Conservation (phyloP, 129 eudicot genomes). For the Helianthus annuus region HanXRQr2.0-SUNRISE NC_035440.2:44387711-44388210, state of each 20-base stretch:
- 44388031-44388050: neutral
- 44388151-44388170: too few species aligned
- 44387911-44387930: constrained; percentile 1
- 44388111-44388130: too few species aligned
- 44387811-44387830: constrained; percentile 11
- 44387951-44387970: constrained; percentile 19
- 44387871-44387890: neutral
- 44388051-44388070: too few species aligned
- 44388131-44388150: too few species aligned
- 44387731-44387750: neutral
- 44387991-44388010: constrained; percentile 3
- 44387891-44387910: constrained; percentile 13
- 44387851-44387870: constrained; percentile 8
- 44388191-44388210: too few species aligned
- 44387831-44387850: neutral
- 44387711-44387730: constrained; percentile 17
- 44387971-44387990: constrained; percentile 19
- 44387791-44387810: constrained; percentile 5
- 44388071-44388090: too few species aligned
- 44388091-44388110: too few species aligned
- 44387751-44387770: neutral
- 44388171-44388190: too few species aligned
- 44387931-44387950: constrained; percentile 18
- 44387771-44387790: neutral
- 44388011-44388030: neutral